Percentiles rank a stretch among this genome's conserved stretches.
These are phyloP conservation scores for Nicotiana noctiflora DNA, from an alignment of 257 asterid genomes.

Conservation along the genomic window DNA sequence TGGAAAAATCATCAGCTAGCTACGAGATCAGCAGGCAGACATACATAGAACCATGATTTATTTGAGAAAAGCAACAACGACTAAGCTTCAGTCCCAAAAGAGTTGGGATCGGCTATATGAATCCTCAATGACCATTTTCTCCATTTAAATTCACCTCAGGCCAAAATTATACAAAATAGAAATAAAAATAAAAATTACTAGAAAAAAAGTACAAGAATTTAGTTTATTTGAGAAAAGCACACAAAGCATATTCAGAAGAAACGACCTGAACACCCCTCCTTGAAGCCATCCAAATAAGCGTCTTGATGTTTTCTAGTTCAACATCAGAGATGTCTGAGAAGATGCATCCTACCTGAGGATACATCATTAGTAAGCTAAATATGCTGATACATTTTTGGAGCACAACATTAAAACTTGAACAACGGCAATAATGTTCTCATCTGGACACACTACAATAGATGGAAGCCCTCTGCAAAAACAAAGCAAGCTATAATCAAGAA, in stretches of 20 bases:
- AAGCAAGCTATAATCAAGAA: background rate
- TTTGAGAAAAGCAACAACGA: background rate
- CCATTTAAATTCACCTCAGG: background rate
- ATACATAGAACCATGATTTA: background rate
- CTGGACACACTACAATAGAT: background rate
- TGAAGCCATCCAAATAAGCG: conserved; percentile 54
- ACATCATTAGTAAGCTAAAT: background rate
- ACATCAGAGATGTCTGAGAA: conserved; percentile 34
- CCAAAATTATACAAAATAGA: background rate
- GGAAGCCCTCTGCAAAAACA: background rate
- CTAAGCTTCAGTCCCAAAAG: background rate
- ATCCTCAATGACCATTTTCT: background rate
- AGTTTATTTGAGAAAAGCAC: background rate
- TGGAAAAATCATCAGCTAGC: background rate
- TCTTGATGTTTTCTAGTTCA: conserved; percentile 51
- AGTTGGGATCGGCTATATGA: background rate
- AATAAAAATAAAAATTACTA: background rate
- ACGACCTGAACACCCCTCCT: conserved; percentile 59
- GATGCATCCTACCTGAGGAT: conserved; percentile 72
- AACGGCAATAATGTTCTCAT: background rate
- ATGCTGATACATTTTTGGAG: background rate
- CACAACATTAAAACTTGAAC: background rate
- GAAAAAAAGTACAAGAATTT: background rate
- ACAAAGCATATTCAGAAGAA: conserved; percentile 4
- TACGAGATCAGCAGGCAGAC: background rate